phyloP scores from a whole-genome alignment of 768 basidiomycete genomes.

The Suillus discolor region DNA sequence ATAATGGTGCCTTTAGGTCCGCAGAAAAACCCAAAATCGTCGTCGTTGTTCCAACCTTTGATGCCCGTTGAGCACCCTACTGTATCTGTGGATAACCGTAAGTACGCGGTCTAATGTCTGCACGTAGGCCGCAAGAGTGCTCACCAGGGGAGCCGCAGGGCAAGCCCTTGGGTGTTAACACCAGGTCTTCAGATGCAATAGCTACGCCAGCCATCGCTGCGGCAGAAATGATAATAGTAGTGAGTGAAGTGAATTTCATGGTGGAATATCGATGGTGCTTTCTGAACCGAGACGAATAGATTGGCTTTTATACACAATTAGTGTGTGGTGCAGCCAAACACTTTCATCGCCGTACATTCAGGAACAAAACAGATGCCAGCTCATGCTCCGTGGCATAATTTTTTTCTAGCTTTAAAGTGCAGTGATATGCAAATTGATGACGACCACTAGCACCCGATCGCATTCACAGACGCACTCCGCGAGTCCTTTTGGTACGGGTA shows the following conservation, averaged over 20 bases:
- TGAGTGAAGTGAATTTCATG: neutral
- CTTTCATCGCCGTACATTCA: neutral
- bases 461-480: neutral
- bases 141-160: neutral
- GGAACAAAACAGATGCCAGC: neutral
- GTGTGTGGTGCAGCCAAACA: neutral
- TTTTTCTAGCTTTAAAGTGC: neutral
- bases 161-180: neutral
- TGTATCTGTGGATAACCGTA: neutral
- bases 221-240: neutral
- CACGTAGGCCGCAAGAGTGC: neutral
- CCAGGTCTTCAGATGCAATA: neutral
- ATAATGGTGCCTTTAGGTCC: neutral
- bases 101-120: neutral
- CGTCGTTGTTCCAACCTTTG: neutral
- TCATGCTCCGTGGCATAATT: neutral
- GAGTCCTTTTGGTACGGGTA: neutral
- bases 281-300: no score
- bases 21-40: neutral
- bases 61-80: neutral
- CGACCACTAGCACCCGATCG: neutral
- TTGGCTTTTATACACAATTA: neutral
- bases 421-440: neutral
- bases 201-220: neutral
- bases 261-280: neutral